Base-by-base conservation (phyloP, 2,329 filamentous ascomycete genomes). In the Penicillium sp. region DNA sequence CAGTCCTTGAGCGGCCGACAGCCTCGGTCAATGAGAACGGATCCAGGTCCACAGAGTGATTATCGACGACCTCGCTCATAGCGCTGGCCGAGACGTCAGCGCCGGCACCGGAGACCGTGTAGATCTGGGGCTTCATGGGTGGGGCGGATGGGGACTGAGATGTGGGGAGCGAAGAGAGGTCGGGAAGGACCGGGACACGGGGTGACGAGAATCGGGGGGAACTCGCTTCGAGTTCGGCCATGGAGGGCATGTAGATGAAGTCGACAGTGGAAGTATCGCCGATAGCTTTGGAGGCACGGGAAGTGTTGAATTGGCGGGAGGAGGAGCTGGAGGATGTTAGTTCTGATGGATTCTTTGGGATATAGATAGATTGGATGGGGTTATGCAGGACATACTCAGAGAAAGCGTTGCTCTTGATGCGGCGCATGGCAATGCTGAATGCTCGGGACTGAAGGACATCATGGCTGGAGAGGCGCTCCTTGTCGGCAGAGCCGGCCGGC, bases 201-300 rank as follows among this genome's bases (percentile, higher is more conserved):
- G 79, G 67, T 33, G 73, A 67, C 5, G 75, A 40, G 18, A 22
- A 67, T 26, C 69, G 66, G 44, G 69, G 60, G 27, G 70, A 55
- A 14, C 68, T 57, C 14, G 68, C 62, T 48, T 80, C 76, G 29
- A 78, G 70, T 49, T 75, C 68, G 26, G 79, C 74, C 61, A 79
- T 75, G 53, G 77, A 75, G 33, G 85, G 85, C 62, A 87, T 76
- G 74, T 81, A 86, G 63, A 80, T 80, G 66, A 87, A 86, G 75
- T 87, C 85, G 56, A 87, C 82, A 41, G 84, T 84, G 40, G 82
- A 85, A 56, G 72, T 75, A 73, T 87, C 84, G 51, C 81, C 78
- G 59, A 82, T 77, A 26, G 81, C 73, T 68, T 85, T 85, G 51
- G 79, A 73, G 57, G 78, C 71, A 57, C 82, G 81, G 59, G 80